Conservation (phyloP, 495 filamentous ascomycete species). For the Geoglossum glabrum region DNA sequence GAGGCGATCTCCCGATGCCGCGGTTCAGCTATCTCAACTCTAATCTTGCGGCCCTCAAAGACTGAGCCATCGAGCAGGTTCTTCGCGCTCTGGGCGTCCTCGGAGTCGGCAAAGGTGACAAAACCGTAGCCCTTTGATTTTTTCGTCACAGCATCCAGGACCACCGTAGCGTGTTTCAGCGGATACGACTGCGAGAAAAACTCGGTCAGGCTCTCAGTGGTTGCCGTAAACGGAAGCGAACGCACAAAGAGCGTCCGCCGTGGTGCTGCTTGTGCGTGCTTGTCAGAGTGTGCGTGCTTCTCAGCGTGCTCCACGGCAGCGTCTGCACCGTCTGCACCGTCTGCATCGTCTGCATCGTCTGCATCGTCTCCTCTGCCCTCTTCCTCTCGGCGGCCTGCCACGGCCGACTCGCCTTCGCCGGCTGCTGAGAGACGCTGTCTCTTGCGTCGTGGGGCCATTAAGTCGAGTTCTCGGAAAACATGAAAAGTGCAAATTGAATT, state of each 20-base stretch:
- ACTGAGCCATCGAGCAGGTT: slow-evolving; percentile 53
- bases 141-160: slow-evolving; percentile 63
- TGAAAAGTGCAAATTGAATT: too few species aligned
- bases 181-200: slow-evolving; percentile 88
- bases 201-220: slow-evolving; percentile 63
- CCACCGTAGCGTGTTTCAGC: slow-evolving; percentile 80
- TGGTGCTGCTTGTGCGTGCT: neutral
- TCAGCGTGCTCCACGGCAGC: neutral
- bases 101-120: slow-evolving; percentile 83
- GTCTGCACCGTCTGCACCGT: neutral
- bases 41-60: slow-evolving; percentile 61
- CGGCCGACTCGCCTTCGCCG: neutral
- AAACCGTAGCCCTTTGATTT: slow-evolving; percentile 84
- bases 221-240: slow-evolving; percentile 54
- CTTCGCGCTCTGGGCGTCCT: slow-evolving; percentile 65
- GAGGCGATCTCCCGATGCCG: slow-evolving; percentile 45
- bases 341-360: neutral
- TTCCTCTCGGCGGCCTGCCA: neutral
- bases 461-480: neutral
- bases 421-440: neutral
- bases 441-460: slow-evolving; percentile 4
- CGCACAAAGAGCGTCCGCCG: slow-evolving; percentile 73
- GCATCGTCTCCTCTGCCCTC: neutral
- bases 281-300: neutral
- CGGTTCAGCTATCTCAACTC: slow-evolving; percentile 70